A percentile compares a stretch with the other conserved stretches of the same genome.
Evolutionary conservation across 306 rosid genomes (phyloP).

Genomic region (Lathyrus tuberosus): DNA sequence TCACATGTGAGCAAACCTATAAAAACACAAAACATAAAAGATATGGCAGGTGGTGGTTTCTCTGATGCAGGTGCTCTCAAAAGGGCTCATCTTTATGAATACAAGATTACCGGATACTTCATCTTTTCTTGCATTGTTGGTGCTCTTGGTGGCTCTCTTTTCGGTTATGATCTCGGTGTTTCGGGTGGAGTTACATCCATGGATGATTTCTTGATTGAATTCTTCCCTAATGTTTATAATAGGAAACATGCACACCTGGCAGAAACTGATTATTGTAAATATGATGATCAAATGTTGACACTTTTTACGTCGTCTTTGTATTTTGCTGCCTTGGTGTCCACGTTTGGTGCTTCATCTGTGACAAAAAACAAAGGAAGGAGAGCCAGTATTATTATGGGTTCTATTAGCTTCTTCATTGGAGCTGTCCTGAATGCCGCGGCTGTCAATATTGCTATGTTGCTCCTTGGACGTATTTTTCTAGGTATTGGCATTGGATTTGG

Average conservation of each 20-base stretch:
- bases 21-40: neutral
- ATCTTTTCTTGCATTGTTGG: constrained; percentile 73
- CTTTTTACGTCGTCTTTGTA: constrained; percentile 84
- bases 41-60: constrained; percentile 76
- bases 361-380: constrained; percentile 34
- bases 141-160: constrained; percentile 87
- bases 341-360: constrained; percentile 70
- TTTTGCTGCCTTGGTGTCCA: constrained; percentile 71
- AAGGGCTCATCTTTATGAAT: constrained; percentile 76
- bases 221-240: constrained; percentile 71
- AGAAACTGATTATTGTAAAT: constrained; percentile 91
- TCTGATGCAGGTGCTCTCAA: constrained; percentile 36
- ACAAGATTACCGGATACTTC: constrained; percentile 63
- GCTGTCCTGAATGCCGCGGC: constrained; percentile 70
- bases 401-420: constrained; percentile 70
- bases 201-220: constrained; percentile 81
- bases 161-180: constrained; percentile 94
- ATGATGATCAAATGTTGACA: constrained; percentile 73
- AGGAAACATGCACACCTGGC: constrained; percentile 65
- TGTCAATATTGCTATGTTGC: constrained; percentile 58
- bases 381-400: constrained; percentile 69
- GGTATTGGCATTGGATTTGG: constrained; percentile 84
- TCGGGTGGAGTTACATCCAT: constrained; percentile 96
- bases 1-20: neutral
- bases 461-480: constrained; percentile 68